Evolutionary conservation across 257 asterid genomes (phyloP), one percentile per base, ranked within the genome.

Genomic region (Fraxinus excelsior): DNA sequence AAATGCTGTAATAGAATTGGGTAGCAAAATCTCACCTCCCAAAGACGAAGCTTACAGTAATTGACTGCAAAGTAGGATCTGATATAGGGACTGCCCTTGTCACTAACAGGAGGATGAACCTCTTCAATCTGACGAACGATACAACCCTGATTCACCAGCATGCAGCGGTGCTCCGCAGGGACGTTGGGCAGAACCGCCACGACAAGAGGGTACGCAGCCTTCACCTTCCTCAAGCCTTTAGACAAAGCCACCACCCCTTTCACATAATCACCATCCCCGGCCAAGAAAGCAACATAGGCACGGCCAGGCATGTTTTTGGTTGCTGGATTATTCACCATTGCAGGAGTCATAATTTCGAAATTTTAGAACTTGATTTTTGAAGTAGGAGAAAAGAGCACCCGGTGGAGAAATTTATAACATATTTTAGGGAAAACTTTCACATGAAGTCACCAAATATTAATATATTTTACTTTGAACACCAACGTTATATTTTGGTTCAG

Each of bases 211-310:
- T 62, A 62, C 18, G 68, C 68, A 2, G 68, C 34, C 19, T 62
- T 62, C 16, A 62, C 68, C 68, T 62, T 62, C 68, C 68, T 62
- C 68, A 62, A 62, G 10, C 68, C 68, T 34, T 62, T 62, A 14
- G 68, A 19, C 68, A 62, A 62, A 62, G 19, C 34, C 68, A 62
- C 34, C 34, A 62, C 68, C 7, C 68, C 68, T 62, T 62, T 62
- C 32, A 62, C 68, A 26, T 62, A 62, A 12, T 62, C 68, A 12
- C 68, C 68, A n/a, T 67, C 25, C 11, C 72, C 72, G 3, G 72
- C 72, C 72, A 67, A 67, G 72, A 67, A 67, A 23, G 72, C 18
- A 34, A 67, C 72, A 29, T 67, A 67, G 44, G 72, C 72, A 67
- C 4, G 44, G 3, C 38, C 25, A 34, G 72, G 44, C 2, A 67